phyloP scores from a whole-genome alignment of 768 basidiomycete genomes.

The Cantharellus anzutake region DNA sequence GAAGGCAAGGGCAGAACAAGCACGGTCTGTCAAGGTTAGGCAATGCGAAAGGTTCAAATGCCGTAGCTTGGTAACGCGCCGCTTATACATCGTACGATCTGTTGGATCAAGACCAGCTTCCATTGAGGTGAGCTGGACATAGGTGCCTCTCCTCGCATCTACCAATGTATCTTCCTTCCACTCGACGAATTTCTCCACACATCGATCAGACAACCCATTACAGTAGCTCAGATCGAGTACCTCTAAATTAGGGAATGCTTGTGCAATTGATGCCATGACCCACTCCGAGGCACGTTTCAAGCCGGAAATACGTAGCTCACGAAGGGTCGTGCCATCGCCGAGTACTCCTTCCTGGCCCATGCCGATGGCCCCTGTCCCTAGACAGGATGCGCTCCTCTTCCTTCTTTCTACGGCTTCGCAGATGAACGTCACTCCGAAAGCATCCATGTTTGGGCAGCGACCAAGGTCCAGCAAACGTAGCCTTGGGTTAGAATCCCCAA shows the following conservation, averaged over 20 bases:
- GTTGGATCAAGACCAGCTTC: conserved; percentile 41
- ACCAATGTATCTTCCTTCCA: neutral
- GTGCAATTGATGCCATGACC: conserved; percentile 46
- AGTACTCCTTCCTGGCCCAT: neutral
- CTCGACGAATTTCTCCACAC: conserved; percentile 53
- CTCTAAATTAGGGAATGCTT: conserved; percentile 50
- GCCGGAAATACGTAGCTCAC: conserved; percentile 47
- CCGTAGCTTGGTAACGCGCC: conserved; percentile 47
- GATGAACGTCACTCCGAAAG: conserved; percentile 20
- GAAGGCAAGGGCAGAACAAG: conserved; percentile 52
- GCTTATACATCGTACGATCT: conserved; percentile 25
- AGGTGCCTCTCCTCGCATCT: neutral
- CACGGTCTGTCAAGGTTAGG: conserved; percentile 47
- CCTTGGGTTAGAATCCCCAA: conserved; percentile 37
- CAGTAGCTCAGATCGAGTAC: conserved; percentile 65
- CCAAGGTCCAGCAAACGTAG: conserved; percentile 48
- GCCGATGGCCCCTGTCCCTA: conserved; percentile 13
- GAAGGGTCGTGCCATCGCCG: conserved; percentile 18
- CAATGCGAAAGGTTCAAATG: conserved; percentile 63
- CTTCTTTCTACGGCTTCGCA: conserved; percentile 14
- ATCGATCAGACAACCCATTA: conserved; percentile 52
- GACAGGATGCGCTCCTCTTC: conserved; percentile 16
- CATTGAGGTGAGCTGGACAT: conserved; percentile 28
- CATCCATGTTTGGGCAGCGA: conserved; percentile 49
- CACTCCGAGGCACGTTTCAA: conserved; percentile 40